Percentiles rank a stretch among this genome's conserved stretches.
Conservation (phyloP, 805 yeast species). For the Hanseniaspora taiwanica region DNA sequence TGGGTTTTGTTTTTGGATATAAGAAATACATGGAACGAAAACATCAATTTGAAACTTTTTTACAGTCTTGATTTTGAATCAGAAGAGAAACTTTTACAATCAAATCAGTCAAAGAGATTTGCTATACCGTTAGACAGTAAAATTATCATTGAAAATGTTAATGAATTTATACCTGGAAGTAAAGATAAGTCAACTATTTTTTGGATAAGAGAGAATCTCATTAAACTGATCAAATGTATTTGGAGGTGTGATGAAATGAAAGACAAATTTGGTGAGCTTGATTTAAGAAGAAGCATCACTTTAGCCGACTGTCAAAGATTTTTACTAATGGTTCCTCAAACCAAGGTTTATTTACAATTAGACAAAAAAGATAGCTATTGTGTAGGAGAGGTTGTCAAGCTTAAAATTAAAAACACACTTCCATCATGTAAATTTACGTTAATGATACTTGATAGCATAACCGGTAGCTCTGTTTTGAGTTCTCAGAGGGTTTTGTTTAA, state of each 20-base stretch:
- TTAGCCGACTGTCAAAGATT: slow-evolving; percentile 6
- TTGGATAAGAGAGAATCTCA: slow-evolving; percentile 66
- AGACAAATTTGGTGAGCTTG: slow-evolving; percentile 38
- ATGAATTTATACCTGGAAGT: slow-evolving; percentile 3
- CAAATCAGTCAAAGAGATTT: slow-evolving; percentile 41
- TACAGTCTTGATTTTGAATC: slow-evolving; percentile 19
- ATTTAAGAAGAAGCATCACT: slow-evolving; percentile 35
- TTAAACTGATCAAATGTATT: slow-evolving; percentile 44
- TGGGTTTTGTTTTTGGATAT: slow-evolving; percentile 53
- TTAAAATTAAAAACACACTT: neutral
- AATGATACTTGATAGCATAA: slow-evolving; percentile 5
- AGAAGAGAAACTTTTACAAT: slow-evolving; percentile 21
- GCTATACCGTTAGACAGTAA: slow-evolving; percentile 54
- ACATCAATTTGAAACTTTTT: slow-evolving; percentile 25
- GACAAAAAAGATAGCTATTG: neutral
- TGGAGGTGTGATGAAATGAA: slow-evolving; percentile 42
- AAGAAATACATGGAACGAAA: slow-evolving; percentile 67
- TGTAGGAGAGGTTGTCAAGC: neutral
- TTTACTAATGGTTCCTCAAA: slow-evolving; percentile 3
- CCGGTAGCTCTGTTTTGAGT: slow-evolving; percentile 3
- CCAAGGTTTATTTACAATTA: neutral
- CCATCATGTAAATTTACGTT: neutral
- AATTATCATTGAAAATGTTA: slow-evolving; percentile 25
- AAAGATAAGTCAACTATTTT: slow-evolving; percentile 30
- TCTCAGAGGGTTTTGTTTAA: slow-evolving; percentile 3